These are phyloP conservation scores for Fusarium xyrophilum DNA, from an alignment of 2,329 filamentous ascomycete genomes.

Conservation along the genomic window DNA sequence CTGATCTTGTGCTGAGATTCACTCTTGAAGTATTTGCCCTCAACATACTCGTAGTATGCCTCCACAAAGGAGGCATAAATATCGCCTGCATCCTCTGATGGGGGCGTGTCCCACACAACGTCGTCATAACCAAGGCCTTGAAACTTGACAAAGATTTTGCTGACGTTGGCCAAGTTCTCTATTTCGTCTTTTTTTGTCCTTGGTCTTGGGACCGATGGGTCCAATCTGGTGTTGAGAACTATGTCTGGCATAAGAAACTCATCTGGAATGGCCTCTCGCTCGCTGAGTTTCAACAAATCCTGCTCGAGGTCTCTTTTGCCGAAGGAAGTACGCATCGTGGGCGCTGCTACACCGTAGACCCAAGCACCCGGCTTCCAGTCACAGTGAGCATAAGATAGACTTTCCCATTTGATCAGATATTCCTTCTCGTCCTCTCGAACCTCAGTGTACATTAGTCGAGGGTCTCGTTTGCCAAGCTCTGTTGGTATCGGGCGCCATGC, in stretches of 20 bases:
- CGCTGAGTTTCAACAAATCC: slow-evolving; percentile 68
- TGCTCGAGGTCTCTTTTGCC: slow-evolving; percentile 69
- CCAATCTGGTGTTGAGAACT: slow-evolving; percentile 77
- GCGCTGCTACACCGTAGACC: slow-evolving; percentile 75
- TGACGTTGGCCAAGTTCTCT: slow-evolving; percentile 73
- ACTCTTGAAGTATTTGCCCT: slow-evolving; percentile 72
- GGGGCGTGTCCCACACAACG: slow-evolving; percentile 86
- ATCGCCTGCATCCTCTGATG: slow-evolving; percentile 66
- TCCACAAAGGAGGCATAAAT: slow-evolving; percentile 80
- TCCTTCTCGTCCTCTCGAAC: slow-evolving; percentile 73
- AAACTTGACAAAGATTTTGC: slow-evolving; percentile 84
- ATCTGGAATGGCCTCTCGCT: slow-evolving; percentile 83
- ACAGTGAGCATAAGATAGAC: slow-evolving; percentile 80
- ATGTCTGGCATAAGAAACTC: slow-evolving; percentile 88
- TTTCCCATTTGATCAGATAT: slow-evolving; percentile 90
- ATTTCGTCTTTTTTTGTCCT: slow-evolving; percentile 74
- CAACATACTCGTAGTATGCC: slow-evolving; percentile 87
- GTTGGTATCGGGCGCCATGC: slow-evolving; percentile 78
- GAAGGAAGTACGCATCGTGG: slow-evolving; percentile 76
- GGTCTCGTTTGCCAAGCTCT: not conserved
- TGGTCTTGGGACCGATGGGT: slow-evolving; percentile 53
- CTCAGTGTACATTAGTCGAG: slow-evolving; percentile 53
- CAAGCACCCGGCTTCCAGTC: slow-evolving; percentile 89
- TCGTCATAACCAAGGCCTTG: slow-evolving; percentile 92
- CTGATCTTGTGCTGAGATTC: slow-evolving; percentile 67